These are phyloP conservation scores for Neofusicoccum kwambonambiense DNA, from an alignment of 2,329 filamentous ascomycete genomes.

Conservation along the genomic window DNA sequence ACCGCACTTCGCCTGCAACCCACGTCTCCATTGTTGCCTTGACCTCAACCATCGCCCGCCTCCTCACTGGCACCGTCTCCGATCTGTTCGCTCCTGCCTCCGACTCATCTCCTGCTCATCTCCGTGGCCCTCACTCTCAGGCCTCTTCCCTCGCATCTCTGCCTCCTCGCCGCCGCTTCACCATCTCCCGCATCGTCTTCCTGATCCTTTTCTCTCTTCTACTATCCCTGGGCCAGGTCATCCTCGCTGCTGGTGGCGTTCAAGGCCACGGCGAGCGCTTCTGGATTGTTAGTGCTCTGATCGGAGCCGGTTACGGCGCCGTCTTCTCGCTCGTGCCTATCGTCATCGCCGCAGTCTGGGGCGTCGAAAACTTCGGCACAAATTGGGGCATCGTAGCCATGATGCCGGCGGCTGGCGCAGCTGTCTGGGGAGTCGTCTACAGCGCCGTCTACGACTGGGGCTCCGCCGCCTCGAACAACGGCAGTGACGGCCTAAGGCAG, in stretches of 20 bases:
- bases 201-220: constrained; percentile 72
- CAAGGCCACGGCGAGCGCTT: constrained; percentile 77
- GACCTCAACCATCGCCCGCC: constrained; percentile 83
- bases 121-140: constrained; percentile 49
- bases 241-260: constrained; percentile 72
- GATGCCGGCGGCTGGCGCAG: constrained; percentile 82
- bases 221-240: constrained; percentile 70
- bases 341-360: constrained; percentile 96
- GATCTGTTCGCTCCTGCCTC: constrained; percentile 73
- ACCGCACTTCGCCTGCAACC: constrained; percentile 67
- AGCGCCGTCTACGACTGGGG: constrained; percentile 67
- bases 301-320: constrained; percentile 91
- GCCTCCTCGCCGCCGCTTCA: constrained; percentile 42
- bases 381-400: constrained; percentile 97
- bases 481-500: constrained; percentile 29
- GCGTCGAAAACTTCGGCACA: constrained; percentile 96
- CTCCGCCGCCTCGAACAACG: neutral
- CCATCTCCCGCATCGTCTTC: constrained; percentile 76
- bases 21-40: constrained; percentile 92
- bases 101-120: constrained; percentile 44
- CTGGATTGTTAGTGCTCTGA: constrained; percentile 77
- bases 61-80: constrained; percentile 85
- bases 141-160: constrained; percentile 41
- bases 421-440: constrained; percentile 89
- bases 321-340: constrained; percentile 88